These are phyloP conservation scores for Fragaria ananassa DNA, from an alignment of 306 rosid species.

Conservation along the genomic window DNA sequence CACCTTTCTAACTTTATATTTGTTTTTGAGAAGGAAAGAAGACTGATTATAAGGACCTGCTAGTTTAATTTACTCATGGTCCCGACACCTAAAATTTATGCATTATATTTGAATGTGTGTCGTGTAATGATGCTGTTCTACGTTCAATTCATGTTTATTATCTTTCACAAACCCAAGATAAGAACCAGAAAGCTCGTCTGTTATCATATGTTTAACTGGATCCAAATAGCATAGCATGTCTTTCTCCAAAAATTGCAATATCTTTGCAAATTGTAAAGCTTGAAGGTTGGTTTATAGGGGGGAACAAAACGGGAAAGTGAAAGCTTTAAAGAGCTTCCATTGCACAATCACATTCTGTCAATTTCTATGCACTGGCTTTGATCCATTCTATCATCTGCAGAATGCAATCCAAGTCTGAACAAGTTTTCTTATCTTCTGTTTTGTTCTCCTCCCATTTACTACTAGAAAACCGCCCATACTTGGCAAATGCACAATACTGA, in stretches of 20 bases:
- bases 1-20: constrained; percentile 9
- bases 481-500: not conserved
- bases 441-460: not conserved
- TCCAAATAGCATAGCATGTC: not conserved
- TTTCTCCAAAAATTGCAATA: not conserved
- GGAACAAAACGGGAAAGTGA: not conserved
- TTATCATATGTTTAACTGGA: not conserved
- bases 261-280: not conserved
- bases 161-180: not conserved
- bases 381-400: not conserved
- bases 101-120: not conserved
- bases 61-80: not conserved
- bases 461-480: not conserved
- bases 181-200: not conserved
- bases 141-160: not conserved
- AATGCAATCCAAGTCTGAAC: not conserved
- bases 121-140: too few species aligned
- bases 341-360: constrained; percentile 3
- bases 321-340: constrained; percentile 1
- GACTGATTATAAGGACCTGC: not conserved
- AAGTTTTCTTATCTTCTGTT: not conserved
- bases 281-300: not conserved
- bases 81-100: not conserved
- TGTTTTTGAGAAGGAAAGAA: not conserved
- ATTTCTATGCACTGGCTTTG: not conserved